Evolutionary conservation across 2,329 filamentous ascomycete species (phyloP), one percentile per base, ranked within the genome.

Genomic region (Verticillium nonalfalfae): DNA sequence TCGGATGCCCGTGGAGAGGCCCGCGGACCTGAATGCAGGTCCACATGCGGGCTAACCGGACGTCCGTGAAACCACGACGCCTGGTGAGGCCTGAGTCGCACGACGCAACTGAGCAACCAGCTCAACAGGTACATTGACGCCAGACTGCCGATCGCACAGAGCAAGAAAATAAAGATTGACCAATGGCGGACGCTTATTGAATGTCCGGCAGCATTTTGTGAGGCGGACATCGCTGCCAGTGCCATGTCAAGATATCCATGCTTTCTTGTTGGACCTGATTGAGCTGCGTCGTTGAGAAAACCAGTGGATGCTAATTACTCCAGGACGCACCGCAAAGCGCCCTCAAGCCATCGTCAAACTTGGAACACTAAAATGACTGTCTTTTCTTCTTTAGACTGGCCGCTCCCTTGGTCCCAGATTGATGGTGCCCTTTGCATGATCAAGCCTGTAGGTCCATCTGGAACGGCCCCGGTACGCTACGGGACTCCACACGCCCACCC

Each of bases 1-100:
- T 31, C 57, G 57, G 57, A 58, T 50, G 57, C 21, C 57, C 57
- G 57, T 58, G 57, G 57, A 50, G 39, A 58, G 57, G 36, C 57
- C 57, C 38, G 14, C 45, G 45, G 45, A 50, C 45, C 45, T 21
- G 45, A 50, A 21, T 11, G 39, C 26, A 50, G 57, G 31, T 58
- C 36, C 50, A 50, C 5, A 38, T 14, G 39, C 34, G 45, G 45
- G 45, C 4, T 6, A 3, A 21, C 56, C 57, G 57, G 57, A 58
- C 39, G 38, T 58, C 57, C 57, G 57, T 58, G 57, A 58, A 58
- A 58, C 57, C 45, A 50, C 45, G 45, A 50, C 45, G 45, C 45
- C n/a, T 18, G n/a, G 1, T n/a, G 45, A 45, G 1, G 9, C 15
- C n/a, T 21, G 21, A 21, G 45, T 50, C 45, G 45, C 45, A 50